A percentile compares a stretch with the other conserved stretches of the same genome.
These are phyloP conservation scores for Plasmopara halstedii DNA, from an alignment of 352 stramenopile genomes.

Conservation along the genomic window DNA sequence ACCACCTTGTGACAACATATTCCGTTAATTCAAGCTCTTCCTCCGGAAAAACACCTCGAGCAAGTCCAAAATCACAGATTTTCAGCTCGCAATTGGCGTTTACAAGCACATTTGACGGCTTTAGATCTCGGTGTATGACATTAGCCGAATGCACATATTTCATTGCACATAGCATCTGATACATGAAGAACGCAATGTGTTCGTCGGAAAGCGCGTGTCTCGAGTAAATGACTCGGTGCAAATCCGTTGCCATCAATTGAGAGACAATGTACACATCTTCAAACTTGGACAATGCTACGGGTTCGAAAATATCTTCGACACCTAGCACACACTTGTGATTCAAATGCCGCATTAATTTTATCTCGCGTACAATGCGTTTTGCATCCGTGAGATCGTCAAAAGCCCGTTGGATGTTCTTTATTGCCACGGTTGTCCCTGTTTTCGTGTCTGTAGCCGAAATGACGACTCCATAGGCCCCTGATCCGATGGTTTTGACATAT, in stretches of 20 bases:
- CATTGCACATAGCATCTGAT: conserved; percentile 87
- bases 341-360: conserved; percentile 90
- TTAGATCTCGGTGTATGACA: conserved; percentile 95
- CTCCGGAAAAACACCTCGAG: conserved; percentile 70
- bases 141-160: conserved; percentile 91
- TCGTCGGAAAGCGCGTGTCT: conserved; percentile 75
- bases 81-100: conserved; percentile 89
- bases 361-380: conserved; percentile 98
- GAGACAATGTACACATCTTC: conserved; percentile 89
- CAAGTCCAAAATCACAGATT: conserved; percentile 86
- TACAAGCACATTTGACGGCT: conserved; percentile 96
- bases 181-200: conserved; percentile 88
- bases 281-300: conserved; percentile 58
- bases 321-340: conserved; percentile 85
- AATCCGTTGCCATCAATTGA: conserved; percentile 87
- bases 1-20: conserved; percentile 93
- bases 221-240: conserved; percentile 88
- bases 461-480: conserved; percentile 88
- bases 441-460: conserved; percentile 61
- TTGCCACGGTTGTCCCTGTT: conserved; percentile 44
- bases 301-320: conserved; percentile 73
- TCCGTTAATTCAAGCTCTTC: conserved; percentile 69
- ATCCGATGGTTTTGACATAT: conserved; percentile 85
- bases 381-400: conserved; percentile 98
- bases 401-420: conserved; percentile 93